Conservation (phyloP, 1,284 basidiomycete genomes). For the Anthracocystis walkeri region DNA sequence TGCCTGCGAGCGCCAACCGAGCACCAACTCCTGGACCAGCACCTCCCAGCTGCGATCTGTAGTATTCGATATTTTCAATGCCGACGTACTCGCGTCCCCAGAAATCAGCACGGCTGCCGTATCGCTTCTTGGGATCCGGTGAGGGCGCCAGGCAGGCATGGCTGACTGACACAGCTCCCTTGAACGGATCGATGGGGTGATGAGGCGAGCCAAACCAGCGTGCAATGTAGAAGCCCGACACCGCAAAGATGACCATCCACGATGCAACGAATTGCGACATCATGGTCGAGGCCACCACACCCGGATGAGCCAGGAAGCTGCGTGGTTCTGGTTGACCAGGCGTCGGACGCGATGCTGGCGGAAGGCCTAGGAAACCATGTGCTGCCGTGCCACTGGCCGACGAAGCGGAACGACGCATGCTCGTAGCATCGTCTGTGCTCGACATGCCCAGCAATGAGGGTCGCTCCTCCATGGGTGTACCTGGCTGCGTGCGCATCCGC, state of each 20-base stretch:
- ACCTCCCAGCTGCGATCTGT: constrained; percentile 51
- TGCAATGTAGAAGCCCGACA: constrained; percentile 64
- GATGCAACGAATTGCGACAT: constrained; percentile 64
- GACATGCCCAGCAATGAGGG: constrained; percentile 31
- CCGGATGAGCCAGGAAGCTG: constrained; percentile 66
- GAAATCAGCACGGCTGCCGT: constrained; percentile 62
- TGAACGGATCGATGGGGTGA: constrained; percentile 66
- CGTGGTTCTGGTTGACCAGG: constrained; percentile 52
- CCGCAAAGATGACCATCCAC: constrained; percentile 56
- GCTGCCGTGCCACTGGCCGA: constrained; percentile 33
- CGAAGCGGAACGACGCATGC: constrained; percentile 29
- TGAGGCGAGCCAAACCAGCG: constrained; percentile 66
- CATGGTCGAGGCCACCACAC: constrained; percentile 69
- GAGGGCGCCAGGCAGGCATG: constrained; percentile 60
- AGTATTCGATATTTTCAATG: constrained; percentile 57
- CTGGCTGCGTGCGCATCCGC: constrained; percentile 47
- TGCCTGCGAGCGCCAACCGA: constrained; percentile 40
- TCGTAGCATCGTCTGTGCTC: constrained; percentile 8
- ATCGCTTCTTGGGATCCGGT: constrained; percentile 59
- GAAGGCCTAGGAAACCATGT: constrained; percentile 41
- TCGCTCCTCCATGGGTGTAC: constrained; percentile 54
- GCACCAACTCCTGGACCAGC: constrained; percentile 39
- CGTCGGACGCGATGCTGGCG: constrained; percentile 31
- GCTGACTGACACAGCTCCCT: constrained; percentile 65
- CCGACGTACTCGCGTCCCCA: constrained; percentile 65